Evolutionary conservation across 2,329 filamentous ascomycete species (phyloP).

Genomic region (Aspergillus calidoustus): DNA sequence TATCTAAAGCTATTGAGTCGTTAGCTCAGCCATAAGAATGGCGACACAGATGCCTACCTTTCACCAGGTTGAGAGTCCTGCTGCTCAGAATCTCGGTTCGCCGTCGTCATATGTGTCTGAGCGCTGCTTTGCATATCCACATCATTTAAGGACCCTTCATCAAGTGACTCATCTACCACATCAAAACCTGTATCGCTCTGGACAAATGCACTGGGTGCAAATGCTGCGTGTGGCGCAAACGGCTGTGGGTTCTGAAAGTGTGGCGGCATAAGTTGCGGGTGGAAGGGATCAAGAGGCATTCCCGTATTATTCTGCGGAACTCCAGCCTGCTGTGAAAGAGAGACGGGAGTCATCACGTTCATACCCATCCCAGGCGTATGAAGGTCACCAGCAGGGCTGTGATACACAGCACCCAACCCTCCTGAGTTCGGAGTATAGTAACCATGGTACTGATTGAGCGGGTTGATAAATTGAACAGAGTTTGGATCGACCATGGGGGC

Average conservation of each 20-base stretch:
- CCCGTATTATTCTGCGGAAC: slow-evolving; percentile 60
- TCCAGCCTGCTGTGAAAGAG: slow-evolving; percentile 72
- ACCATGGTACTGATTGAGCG: slow-evolving; percentile 77
- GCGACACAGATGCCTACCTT: slow-evolving; percentile 49
- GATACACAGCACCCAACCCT: slow-evolving; percentile 76
- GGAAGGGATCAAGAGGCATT: slow-evolving; percentile 71
- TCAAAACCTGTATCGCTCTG: slow-evolving; percentile 82
- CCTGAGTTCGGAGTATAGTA: slow-evolving; percentile 90
- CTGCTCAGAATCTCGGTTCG: slow-evolving; percentile 32
- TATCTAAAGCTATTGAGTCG: slow-evolving; percentile 72
- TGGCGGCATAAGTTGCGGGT: slow-evolving; percentile 58
- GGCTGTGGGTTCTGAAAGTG: slow-evolving; percentile 71
- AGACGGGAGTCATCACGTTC: slow-evolving; percentile 79
- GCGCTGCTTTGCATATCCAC: slow-evolving; percentile 57
- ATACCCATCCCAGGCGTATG: slow-evolving; percentile 79
- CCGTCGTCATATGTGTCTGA: slow-evolving; percentile 53
- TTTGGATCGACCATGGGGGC: slow-evolving; percentile 86
- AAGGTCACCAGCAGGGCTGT: slow-evolving; percentile 81
- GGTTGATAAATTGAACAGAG: slow-evolving; percentile 77
- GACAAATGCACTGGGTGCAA: slow-evolving; percentile 78
- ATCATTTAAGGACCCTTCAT: slow-evolving; percentile 68
- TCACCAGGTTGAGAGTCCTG: slow-evolving; percentile 50
- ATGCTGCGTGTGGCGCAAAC: slow-evolving; percentile 67
- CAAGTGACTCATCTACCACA: slow-evolving; percentile 69
- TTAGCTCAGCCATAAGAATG: slow-evolving; percentile 21